Evolutionary conservation across 768 basidiomycete species (phyloP).

Genomic region (Tricholoma terreum): DNA sequence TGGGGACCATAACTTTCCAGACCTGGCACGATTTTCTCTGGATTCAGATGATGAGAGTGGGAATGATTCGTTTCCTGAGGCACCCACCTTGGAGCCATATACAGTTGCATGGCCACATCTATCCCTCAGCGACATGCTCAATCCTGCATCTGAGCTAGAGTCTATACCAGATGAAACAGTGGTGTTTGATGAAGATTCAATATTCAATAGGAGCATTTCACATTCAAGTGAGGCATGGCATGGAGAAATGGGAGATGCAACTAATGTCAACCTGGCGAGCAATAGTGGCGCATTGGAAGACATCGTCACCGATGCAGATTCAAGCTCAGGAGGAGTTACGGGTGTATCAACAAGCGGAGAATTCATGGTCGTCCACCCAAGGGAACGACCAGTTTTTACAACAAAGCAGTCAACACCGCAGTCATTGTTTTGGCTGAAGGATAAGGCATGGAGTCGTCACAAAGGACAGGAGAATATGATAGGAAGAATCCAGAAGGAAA

Average conservation of each 20-base stretch:
- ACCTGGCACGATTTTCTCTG: background rate
- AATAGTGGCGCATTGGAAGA: background rate
- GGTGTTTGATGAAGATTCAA: background rate
- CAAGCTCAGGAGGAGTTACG: background rate
- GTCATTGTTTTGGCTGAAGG: background rate
- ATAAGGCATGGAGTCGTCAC: background rate
- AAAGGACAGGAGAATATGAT: background rate
- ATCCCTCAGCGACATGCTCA: background rate
- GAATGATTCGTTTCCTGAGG: background rate
- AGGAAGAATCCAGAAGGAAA: background rate
- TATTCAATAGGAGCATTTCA: background rate
- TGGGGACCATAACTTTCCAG: no score
- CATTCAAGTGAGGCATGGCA: background rate
- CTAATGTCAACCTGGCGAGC: background rate
- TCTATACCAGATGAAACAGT: background rate
- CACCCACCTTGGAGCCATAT: no score
- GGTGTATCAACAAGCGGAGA: background rate
- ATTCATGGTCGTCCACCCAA: background rate
- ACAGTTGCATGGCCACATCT: no score
- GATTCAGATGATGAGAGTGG: background rate
- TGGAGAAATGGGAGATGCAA: background rate
- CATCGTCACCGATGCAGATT: background rate
- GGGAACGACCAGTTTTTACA: background rate
- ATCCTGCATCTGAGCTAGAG: background rate
- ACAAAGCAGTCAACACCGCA: background rate